Evolutionary conservation across 1,284 basidiomycete species (phyloP), one percentile per base, ranked within the genome.

Genomic region (Trichosporon faecale): DNA sequence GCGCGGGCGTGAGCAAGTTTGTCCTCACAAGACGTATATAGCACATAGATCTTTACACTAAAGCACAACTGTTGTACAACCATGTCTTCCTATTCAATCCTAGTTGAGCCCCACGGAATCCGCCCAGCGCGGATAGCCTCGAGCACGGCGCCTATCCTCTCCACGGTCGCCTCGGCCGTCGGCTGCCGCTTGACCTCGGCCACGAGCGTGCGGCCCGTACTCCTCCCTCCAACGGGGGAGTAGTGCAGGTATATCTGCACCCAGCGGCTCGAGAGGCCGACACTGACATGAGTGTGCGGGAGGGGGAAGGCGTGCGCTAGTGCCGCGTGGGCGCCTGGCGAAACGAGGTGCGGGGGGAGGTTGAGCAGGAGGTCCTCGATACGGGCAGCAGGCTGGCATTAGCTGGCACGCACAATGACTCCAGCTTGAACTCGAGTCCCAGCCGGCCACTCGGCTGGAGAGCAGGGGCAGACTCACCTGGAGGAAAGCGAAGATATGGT

Each of bases 321-420:
- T 2, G 44, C 29, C 0, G n/a, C 60, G 29, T 60, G 52, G 1
- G 65, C 49, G 4, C 18, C 2, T 0, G 64, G 60, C 16, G 61
- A 57, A 44, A 81, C 70, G 9, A 80, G 74, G 2, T 14, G 21
- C 0, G 63, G 31, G 5, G 81, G 75, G 1, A 81, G 70, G 11
- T 64, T 72, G 14, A 71, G 61, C 37, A 82, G 74, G 6, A 81
- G 76, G 69, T 82, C 81, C 69, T 82, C 81, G 5, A 78, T 73
- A 8, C 80, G 67, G 7, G 80, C 78, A 6, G 73, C 68, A 25
- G 80, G 81, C 78, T 82, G 69, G 2, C 6, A 9, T 52, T 9
- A 52, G 49, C 49, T 52, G 14, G 2, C 11, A 52, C 49, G 5
- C 3, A 3, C 21, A 5, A 3, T 23, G 16, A 3, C 6, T 4